These are phyloP conservation scores for Porphyrellus cyaneotinctus DNA, from an alignment of 768 basidiomycete species.

Conservation along the genomic window DNA sequence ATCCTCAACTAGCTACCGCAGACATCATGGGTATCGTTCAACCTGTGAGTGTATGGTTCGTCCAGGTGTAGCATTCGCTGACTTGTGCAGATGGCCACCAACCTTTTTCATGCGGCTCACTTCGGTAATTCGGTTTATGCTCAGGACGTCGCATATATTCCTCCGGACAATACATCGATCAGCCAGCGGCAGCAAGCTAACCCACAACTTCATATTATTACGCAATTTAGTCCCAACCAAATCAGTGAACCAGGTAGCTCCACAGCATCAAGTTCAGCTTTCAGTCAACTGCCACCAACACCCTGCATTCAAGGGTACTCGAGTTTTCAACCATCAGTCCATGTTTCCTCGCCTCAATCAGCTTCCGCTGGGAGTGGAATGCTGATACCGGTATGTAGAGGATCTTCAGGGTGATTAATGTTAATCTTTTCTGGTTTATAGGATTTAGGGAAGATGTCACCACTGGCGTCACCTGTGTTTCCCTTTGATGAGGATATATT, in stretches of 20 bases:
- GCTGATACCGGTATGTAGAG: conserved; percentile 10
- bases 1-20: not conserved
- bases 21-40: not conserved
- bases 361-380: conserved; percentile 1
- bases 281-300: conserved; percentile 4
- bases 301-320: conserved; percentile 2
- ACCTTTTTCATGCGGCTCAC: not conserved
- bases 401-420: not conserved
- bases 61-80: not conserved
- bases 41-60: conserved; percentile 12
- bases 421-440: conserved; percentile 6
- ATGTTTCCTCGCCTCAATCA: conserved; percentile 9
- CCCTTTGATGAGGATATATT: not conserved
- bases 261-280: conserved; percentile 13
- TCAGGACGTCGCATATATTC: not conserved
- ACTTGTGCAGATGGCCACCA: conserved; percentile 7
- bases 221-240: conserved; percentile 7
- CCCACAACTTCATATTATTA: conserved; percentile 20
- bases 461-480: conserved; percentile 12
- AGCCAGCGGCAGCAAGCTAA: conserved; percentile 6
- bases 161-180: not conserved
- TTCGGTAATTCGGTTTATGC: not conserved
- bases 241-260: conserved; percentile 14
- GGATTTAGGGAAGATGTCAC: conserved; percentile 7
- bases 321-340: not conserved